Conservation (phyloP, 495 filamentous ascomycete genomes). For the Neurospora africana region DNA sequence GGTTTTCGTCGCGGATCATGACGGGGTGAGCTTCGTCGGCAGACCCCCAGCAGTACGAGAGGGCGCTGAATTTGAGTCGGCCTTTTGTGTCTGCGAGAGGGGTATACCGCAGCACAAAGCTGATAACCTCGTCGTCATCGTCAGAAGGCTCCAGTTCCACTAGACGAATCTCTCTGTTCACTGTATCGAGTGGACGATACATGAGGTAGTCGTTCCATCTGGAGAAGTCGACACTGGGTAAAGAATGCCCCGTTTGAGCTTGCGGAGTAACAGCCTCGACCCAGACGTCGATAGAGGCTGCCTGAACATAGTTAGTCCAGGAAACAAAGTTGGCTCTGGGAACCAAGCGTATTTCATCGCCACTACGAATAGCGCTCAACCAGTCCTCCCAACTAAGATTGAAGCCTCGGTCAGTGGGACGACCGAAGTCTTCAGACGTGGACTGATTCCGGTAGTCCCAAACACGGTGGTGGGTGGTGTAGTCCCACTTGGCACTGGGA, state of each 20-base stretch:
- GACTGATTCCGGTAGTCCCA: not conserved
- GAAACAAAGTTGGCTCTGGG: not conserved
- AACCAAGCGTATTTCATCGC: not conserved
- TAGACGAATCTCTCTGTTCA: not conserved
- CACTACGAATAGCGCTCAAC: not conserved
- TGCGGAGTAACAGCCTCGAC: no score
- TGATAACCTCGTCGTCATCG: not conserved
- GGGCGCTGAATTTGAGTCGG: not conserved
- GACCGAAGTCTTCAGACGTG: not conserved
- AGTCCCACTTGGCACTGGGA: not conserved
- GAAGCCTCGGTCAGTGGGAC: not conserved
- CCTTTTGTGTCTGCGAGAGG: not conserved
- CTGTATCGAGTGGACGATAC: not conserved
- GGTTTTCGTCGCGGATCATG: not conserved
- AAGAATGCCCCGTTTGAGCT: no score
- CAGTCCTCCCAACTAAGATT: not conserved
- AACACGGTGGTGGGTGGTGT: not conserved
- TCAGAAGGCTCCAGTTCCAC: not conserved
- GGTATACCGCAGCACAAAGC: not conserved
- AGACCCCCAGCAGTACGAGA: slow-evolving; percentile 6
- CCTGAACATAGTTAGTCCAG: not conserved
- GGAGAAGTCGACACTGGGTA: not conserved
- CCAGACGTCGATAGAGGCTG: not conserved
- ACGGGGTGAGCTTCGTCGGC: not conserved
- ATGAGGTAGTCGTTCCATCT: not conserved